Percentiles rank a stretch among this genome's conserved stretches.
Conservation (phyloP, 495 filamentous ascomycete species). For the Achaetomiella virescens region DNA sequence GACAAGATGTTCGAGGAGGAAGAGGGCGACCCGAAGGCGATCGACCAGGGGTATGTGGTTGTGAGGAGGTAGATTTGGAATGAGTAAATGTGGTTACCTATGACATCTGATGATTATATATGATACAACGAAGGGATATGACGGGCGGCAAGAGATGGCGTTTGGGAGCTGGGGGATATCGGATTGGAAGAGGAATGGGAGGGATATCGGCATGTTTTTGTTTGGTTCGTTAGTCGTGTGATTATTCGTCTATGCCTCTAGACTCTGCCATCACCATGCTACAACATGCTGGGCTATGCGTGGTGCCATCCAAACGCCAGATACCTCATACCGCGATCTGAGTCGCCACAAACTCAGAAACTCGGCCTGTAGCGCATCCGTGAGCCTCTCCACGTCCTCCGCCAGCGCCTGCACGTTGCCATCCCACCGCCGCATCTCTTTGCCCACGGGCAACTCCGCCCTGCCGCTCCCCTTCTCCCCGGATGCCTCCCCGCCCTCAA, state of each 20-base stretch:
- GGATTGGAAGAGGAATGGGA: background rate
- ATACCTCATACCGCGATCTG: conserved; percentile 16
- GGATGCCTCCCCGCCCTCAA: conserved; percentile 64
- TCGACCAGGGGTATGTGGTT: conserved; percentile 43
- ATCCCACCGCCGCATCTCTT: conserved; percentile 81
- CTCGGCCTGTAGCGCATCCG: conserved; percentile 63
- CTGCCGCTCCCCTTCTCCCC: conserved; percentile 55
- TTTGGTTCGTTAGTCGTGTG: background rate
- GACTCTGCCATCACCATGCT: background rate
- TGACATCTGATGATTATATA: background rate
- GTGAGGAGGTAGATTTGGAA: conserved; percentile 40
- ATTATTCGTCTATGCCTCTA: conserved; percentile 11
- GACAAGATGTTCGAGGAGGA: conserved; percentile 39
- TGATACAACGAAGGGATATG: background rate
- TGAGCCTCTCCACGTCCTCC: conserved; percentile 83
- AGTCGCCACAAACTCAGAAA: conserved; percentile 45
- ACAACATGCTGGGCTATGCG: background rate
- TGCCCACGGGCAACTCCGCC: conserved; percentile 52
- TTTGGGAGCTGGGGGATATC: background rate
- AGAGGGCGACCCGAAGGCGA: conserved; percentile 29
- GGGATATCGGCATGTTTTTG: background rate
- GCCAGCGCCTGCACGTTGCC: conserved; percentile 75
- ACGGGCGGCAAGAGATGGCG: background rate
- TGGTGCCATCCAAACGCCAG: no score
- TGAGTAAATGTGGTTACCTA: conserved; percentile 11